Percentiles rank a stretch among this genome's conserved stretches.
phyloP scores from a whole-genome alignment of 148 eudicot genomes.

The Chenopodium quinoa region DNA sequence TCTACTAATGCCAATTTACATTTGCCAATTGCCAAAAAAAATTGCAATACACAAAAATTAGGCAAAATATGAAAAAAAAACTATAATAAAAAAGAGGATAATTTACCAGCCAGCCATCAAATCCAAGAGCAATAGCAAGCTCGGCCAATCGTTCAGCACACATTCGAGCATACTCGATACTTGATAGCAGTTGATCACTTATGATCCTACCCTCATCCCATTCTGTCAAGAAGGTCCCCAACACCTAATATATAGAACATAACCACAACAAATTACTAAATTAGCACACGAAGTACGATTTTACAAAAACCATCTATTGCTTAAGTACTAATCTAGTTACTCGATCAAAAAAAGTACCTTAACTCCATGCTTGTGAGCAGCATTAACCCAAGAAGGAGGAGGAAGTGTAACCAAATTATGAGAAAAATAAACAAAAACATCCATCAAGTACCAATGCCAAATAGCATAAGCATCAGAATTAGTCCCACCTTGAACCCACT shows the following conservation, averaged over 20 bases:
- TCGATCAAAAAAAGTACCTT: slow-evolving; percentile 42
- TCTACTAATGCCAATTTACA: neutral
- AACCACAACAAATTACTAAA: neutral
- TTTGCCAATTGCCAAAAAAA: neutral
- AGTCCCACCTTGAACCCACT: slow-evolving; percentile 74
- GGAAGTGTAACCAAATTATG: slow-evolving; percentile 84
- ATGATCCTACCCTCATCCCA: slow-evolving; percentile 74
- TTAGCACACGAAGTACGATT: too few relatives aligned
- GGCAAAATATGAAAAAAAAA: neutral
- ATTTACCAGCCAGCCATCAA: slow-evolving; percentile 98
- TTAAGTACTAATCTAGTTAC: neutral
- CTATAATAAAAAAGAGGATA: neutral
- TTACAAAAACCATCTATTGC: neutral
- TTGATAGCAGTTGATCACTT: slow-evolving; percentile 48
- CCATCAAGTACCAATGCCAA: slow-evolving; percentile 97
- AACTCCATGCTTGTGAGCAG: slow-evolving; percentile 86
- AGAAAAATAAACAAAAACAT: slow-evolving; percentile 91
- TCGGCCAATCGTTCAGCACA: slow-evolving; percentile 86
- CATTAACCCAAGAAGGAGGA: slow-evolving; percentile 88
- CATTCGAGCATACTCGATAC: slow-evolving; percentile 64
- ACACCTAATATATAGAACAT: slow-evolving; percentile 40
- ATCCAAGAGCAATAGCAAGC: slow-evolving; percentile 79
- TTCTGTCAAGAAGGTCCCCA: slow-evolving; percentile 92
- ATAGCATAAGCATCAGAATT: slow-evolving; percentile 71
- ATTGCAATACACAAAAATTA: neutral